phyloP scores from a whole-genome alignment of 164 flowering plant species.

The Stephania japonica region DNA sequence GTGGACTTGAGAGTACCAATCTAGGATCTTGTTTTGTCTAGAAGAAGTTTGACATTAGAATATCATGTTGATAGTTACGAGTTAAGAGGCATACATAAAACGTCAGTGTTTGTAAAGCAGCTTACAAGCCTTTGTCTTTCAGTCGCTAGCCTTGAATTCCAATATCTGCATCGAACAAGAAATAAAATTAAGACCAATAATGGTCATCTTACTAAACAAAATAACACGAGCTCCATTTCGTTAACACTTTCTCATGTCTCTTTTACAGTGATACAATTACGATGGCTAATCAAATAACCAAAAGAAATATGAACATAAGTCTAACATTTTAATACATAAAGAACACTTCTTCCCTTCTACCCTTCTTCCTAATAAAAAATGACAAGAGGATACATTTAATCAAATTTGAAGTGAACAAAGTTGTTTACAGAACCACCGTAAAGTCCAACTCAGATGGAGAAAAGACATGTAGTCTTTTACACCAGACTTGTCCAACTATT shows the following conservation, averaged over 20 bases:
- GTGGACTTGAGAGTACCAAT: not conserved
- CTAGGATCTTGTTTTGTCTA: not conserved
- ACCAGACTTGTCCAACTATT: no score
- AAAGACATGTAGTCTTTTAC: no score
- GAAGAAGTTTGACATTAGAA: not conserved
- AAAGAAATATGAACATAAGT: not conserved
- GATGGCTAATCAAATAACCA: not conserved
- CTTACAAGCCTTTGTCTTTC: constrained; percentile 84
- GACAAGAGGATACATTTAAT: not conserved
- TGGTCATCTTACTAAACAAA: not conserved
- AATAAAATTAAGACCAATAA: not conserved
- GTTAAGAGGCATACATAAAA: constrained; percentile 67
- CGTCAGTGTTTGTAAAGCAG: constrained; percentile 56
- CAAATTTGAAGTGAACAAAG: not conserved
- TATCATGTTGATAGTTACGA: constrained; percentile 6
- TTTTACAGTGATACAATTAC: not conserved
- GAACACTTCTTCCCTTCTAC: not conserved
- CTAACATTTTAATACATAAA: not conserved
- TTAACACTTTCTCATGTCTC: not conserved
- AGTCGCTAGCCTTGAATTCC: constrained; percentile 92
- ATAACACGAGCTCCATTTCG: not conserved
- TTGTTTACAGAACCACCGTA: no score
- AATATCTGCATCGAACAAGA: constrained; percentile 53
- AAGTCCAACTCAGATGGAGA: no score
- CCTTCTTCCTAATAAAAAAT: not conserved